phyloP scores from a whole-genome alignment of 192 early-diverging fungal species.

The Coemansia guatemalensis region DNA sequence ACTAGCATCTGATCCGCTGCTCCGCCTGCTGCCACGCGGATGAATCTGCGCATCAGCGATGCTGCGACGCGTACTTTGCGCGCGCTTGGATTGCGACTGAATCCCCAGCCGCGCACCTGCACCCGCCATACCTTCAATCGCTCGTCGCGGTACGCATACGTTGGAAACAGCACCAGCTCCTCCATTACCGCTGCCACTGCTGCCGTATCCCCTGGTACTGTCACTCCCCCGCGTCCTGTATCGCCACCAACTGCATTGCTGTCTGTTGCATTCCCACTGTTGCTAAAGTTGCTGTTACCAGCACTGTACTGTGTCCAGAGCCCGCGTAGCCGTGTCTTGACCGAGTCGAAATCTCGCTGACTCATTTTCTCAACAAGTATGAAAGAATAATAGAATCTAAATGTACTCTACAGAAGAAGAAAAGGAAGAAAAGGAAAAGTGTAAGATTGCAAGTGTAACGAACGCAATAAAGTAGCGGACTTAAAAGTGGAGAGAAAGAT shows the following conservation, averaged over 20 bases:
- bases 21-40: conserved; percentile 30
- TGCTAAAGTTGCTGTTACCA: neutral
- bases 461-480: no score
- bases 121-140: conserved; percentile 50
- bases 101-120: conserved; percentile 50
- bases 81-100: conserved; percentile 32
- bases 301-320: conserved; percentile 36
- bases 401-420: neutral
- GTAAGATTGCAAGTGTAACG: no score
- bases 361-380: conserved; percentile 10
- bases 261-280: neutral
- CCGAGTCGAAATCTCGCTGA: conserved; percentile 33
- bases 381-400: neutral
- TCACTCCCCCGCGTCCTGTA: neutral
- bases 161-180: conserved; percentile 48
- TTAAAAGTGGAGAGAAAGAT: no score
- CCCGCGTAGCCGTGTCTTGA: conserved; percentile 35
- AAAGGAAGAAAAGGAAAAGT: neutral
- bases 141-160: conserved; percentile 50
- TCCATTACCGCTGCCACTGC: conserved; percentile 12
- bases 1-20: conserved; percentile 34
- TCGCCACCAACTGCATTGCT: neutral
- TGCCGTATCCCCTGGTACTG: neutral
- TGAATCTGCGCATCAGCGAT: conserved; percentile 39
- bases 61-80: conserved; percentile 35